Conservation (phyloP, 345 rosid species). For the Eucalyptus erythrocorys region DNA sequence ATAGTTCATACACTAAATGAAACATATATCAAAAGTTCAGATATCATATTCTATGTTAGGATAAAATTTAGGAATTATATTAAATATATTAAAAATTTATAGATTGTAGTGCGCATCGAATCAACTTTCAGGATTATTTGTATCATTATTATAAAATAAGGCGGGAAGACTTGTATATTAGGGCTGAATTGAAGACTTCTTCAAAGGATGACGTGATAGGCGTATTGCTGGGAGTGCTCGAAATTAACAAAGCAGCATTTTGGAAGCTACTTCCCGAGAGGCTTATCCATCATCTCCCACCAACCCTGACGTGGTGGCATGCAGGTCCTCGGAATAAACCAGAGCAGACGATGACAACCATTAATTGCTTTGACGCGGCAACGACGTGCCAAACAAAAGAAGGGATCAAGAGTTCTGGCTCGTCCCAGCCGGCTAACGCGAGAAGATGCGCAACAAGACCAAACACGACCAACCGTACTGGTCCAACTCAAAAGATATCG, state of each 20-base stretch:
- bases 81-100: too few species aligned
- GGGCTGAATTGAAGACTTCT: not conserved
- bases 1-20: too few species aligned
- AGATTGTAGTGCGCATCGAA: too few species aligned
- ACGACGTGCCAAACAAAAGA: not conserved
- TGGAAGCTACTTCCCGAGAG: not conserved
- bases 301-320: too few species aligned
- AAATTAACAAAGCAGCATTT: not conserved
- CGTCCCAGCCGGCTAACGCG: not conserved
- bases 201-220: not conserved
- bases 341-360: too few species aligned
- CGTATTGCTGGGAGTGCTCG: not conserved
- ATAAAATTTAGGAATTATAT: accelerated
- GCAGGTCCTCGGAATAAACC: too few species aligned
- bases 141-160: not conserved
- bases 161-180: not conserved
- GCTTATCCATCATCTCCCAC: not conserved
- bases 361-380: too few species aligned
- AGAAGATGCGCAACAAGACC: not conserved
- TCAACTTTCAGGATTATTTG: not conserved
- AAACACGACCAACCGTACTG: not conserved
- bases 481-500: not conserved
- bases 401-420: not conserved
- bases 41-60: accelerated
- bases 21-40: accelerated